Base-by-base conservation (phyloP, 1,284 basidiomycete genomes). In the Pseudozyma tsukubaensis region DNA sequence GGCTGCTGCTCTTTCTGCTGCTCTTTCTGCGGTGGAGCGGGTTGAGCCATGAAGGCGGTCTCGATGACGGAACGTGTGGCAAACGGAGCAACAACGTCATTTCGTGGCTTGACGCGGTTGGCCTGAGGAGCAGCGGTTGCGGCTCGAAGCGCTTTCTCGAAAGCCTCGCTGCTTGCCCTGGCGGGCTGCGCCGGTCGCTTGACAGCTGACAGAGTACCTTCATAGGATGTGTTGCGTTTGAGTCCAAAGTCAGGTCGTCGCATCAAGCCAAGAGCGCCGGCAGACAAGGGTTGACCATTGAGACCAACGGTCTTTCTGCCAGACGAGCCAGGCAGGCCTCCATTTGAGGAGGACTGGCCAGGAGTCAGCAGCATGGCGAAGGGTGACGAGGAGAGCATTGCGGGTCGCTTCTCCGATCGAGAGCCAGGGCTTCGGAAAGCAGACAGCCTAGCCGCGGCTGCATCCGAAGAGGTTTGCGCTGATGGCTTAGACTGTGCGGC, bases 51-150 rank as follows among this genome's bases (percentile, higher is more conserved):
- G 37, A 70, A 70, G 45, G 55, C 60, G 3, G 59, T 57, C 39
- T 73, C 71, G 45, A 73, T 73, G n/a, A 73, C 71, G 12, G 71
- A 73, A 24, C 65, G 71, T 1, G 71, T 73, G 1, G 61, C 42
- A 16, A 73, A 73, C 11, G 64, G 64, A 12, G 71, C 64, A 9
- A 68, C 45, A 0, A 61, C 50, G 12, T 72, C 64, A 24, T 59
- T 57, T 14, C 65, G 47, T 2, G 64, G 57, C 42, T 64, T 73
- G 56, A 73, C 29, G 1, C 70, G 62, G 4, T 73, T 60, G 8
- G 57, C 19, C 34, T 68, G 71, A 3, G 64, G 71, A 16, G 64
- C 68, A 7, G 54, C 49, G 12, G 65, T 53, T 1, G 71, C 59
- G 9, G 71, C 71, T 18, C 71, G 64, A 3, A 73, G 61, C 6